Evolutionary conservation across 1,284 basidiomycete genomes (phyloP).

Genomic region (Apiotrichum laibachii): DNA sequence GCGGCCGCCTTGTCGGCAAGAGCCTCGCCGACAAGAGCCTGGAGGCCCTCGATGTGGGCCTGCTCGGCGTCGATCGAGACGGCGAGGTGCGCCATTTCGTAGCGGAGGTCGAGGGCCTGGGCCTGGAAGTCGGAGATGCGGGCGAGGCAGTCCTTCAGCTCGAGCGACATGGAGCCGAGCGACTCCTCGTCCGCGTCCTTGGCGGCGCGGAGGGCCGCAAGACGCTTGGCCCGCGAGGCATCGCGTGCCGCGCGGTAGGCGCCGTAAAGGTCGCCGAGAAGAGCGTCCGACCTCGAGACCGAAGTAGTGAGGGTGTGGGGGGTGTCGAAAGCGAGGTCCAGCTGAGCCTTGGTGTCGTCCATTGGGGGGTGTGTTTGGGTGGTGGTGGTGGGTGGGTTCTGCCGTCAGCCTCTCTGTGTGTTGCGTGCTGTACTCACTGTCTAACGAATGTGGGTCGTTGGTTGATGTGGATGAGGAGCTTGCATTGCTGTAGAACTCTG

Average conservation of each 20-base stretch:
- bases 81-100: constrained; percentile 8
- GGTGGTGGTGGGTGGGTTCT: too few species aligned
- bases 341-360: constrained; percentile 9
- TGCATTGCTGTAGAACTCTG: too few species aligned
- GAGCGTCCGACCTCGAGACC: constrained; percentile 8
- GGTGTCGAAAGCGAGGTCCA: constrained; percentile 6
- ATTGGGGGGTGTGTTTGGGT: background rate
- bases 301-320: constrained; percentile 5
- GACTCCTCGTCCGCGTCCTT: constrained; percentile 3
- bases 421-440: too few species aligned
- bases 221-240: constrained; percentile 4
- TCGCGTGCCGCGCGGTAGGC: constrained; percentile 7
- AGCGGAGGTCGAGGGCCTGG: constrained; percentile 6
- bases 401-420: too few species aligned
- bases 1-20: background rate
- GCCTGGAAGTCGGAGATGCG: constrained; percentile 5
- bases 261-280: constrained; percentile 5
- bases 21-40: background rate
- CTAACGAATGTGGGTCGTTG: too few species aligned
- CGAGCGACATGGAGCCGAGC: background rate
- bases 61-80: constrained; percentile 8
- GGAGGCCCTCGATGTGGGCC: constrained; percentile 5
- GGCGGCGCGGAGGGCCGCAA: constrained; percentile 1
- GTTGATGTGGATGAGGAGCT: too few species aligned
- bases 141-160: background rate